A percentile compares a stretch with the other conserved stretches of the same genome.
Conservation (phyloP, 768 basidiomycete genomes). For the Auriscalpium vulgare region DNA sequence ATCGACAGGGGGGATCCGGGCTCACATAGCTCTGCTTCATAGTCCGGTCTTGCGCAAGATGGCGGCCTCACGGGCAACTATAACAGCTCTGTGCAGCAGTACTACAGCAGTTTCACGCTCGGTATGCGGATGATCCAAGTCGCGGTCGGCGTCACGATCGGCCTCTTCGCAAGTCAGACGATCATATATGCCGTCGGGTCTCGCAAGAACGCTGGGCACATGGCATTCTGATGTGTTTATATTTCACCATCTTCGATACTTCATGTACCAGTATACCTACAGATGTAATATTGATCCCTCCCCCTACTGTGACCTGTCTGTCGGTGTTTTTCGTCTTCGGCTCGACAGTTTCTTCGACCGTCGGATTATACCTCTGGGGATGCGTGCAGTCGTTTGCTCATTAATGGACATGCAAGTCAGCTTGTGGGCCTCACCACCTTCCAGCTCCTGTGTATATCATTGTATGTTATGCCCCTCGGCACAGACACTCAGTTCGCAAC, state of each 20-base stretch:
- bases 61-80: conserved; percentile 61
- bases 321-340: no score
- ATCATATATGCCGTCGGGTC: conserved; percentile 71
- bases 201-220: conserved; percentile 65
- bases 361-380: no score
- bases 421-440: no score
- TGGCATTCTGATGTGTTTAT: conserved; percentile 50
- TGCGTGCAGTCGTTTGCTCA: no score
- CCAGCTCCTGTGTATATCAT: no score
- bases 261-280: no score
- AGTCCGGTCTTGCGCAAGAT: conserved; percentile 73
- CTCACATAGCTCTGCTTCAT: conserved; percentile 6
- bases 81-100: conserved; percentile 54
- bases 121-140: conserved; percentile 80
- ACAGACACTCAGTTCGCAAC: no score
- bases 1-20: background rate
- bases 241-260: background rate
- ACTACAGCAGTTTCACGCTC: conserved; percentile 70
- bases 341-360: no score
- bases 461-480: no score
- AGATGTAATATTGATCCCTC: no score
- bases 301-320: no score
- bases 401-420: no score
- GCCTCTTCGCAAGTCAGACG: conserved; percentile 75
- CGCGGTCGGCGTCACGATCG: conserved; percentile 79